Evolutionary conservation across 208 protist genomes (phyloP).

Genomic region (Trichomonas vaginalis): DNA sequence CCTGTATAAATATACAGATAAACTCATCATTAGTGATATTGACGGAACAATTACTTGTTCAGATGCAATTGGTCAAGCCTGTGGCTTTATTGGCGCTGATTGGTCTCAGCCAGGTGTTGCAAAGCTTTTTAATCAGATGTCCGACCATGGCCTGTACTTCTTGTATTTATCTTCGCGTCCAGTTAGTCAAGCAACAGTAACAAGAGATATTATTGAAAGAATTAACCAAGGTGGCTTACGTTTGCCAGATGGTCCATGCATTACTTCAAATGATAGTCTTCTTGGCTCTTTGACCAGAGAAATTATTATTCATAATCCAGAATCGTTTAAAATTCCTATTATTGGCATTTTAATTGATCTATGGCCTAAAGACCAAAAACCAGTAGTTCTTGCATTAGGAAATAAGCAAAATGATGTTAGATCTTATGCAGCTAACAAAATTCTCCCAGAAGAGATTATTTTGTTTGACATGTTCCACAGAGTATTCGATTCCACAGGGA

Average conservation of each 20-base stretch:
- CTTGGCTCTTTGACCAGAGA: background rate
- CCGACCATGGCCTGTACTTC: background rate
- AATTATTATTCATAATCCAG: background rate
- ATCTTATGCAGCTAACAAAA: background rate
- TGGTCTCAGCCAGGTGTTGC: conserved; percentile 21
- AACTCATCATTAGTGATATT: conserved; percentile 85
- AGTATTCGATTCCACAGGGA: background rate
- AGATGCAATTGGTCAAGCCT: conserved; percentile 27
- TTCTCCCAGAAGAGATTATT: background rate
- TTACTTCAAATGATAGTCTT: background rate
- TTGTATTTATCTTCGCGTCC: background rate
- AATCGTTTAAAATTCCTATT: background rate
- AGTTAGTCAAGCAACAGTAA: background rate
- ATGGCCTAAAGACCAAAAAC: background rate
- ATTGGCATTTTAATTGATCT: background rate
- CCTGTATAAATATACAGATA: conserved; percentile 63
- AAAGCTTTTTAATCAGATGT: background rate
- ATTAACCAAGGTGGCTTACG: background rate
- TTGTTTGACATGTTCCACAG: background rate
- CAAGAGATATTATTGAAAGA: background rate
- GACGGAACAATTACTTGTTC: conserved; percentile 86
- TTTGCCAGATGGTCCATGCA: background rate
- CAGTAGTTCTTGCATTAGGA: background rate
- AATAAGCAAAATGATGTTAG: background rate
- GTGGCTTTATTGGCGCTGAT: conserved; percentile 25